Evolutionary conservation across 1,139 yeast genomes (phyloP), one percentile per base, ranked within the genome.

Genomic region (Candida freyschussii): DNA sequence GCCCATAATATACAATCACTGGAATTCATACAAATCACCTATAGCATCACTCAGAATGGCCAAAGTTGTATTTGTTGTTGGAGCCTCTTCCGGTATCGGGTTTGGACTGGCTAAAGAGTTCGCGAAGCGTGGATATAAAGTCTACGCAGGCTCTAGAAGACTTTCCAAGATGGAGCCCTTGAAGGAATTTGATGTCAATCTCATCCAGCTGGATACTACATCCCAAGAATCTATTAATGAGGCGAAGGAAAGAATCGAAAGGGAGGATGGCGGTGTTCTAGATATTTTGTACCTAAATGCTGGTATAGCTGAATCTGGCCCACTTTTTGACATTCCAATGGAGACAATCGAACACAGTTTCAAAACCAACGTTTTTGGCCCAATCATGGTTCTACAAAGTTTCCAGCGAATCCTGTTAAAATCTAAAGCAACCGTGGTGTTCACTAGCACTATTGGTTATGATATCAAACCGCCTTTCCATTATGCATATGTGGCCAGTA

Each of bases 41-140:
- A 7, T n/a, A n/a, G n/a, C n/a, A n/a, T n/a, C n/a, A n/a, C 10
- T n/a, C 15, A 18, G 13, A 13, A 16, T 26, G 17, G 13, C 28
- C 24, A 34, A 32, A 17, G 21, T 38, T 1, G 48, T 42, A 4
- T 36, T 46, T 19, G 35, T 83, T 16, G 82, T 91, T 1, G 94
- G 94, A 4, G 83, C 85, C 14, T 79, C 89, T 0, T 76, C 86
- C 0, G 94, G 93, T 11, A 83, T 83, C 43, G 94, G 94, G 4
- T 72, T 62, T 52, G 75, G 75, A 14, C 58, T 79, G 5, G 76
- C 89, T n/a, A 60, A 66, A 30, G 87, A 80, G 48, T 67, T 83
- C 43, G 77, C 81, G 18, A 52, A 59, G 13, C 59, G 76, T 39
- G 85, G 85, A 6, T 78, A 71, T 56, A 63, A 61, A 35, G 89